Evolutionary conservation across 148 eudicot genomes (phyloP).

Genomic region (Euryodendron excelsum): DNA sequence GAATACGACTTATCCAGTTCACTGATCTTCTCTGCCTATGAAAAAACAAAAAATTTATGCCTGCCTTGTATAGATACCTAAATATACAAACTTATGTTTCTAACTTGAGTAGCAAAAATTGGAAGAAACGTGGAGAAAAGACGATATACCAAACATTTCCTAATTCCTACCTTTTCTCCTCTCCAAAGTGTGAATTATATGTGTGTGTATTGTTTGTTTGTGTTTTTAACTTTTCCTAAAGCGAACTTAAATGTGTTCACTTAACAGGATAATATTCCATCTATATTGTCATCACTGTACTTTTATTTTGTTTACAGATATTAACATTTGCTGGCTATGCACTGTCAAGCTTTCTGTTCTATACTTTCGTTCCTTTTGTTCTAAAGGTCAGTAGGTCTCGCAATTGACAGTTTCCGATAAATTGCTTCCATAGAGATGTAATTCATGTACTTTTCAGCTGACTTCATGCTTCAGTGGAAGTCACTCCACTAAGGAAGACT

Average conservation of each 20-base stretch:
- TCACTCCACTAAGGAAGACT: not conserved
- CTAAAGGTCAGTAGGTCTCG: constrained; percentile 54
- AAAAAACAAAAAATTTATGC: too few relatives aligned
- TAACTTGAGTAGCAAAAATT: not conserved
- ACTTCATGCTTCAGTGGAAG: not conserved
- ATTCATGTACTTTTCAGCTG: not conserved
- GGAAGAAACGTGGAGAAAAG: not conserved
- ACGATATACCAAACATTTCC: not conserved
- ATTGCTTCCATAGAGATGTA: not conserved
- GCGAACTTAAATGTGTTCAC: not conserved
- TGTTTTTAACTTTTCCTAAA: not conserved
- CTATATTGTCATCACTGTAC: not conserved
- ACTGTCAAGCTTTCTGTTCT: constrained; percentile 52
- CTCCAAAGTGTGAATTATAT: not conserved
- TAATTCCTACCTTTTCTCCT: not conserved
- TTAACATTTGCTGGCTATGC: constrained; percentile 62
- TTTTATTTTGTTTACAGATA: constrained; percentile 41
- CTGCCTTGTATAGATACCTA: not conserved
- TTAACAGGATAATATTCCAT: not conserved
- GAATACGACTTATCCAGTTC: too few relatives aligned
- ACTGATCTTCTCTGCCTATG: too few relatives aligned
- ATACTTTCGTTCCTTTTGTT: constrained; percentile 56
- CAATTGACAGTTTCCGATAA: not conserved
- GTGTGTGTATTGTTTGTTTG: not conserved
- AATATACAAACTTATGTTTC: not conserved